phyloP scores from a whole-genome alignment of 2,329 filamentous ascomycete genomes.

The Emergomyces orientalis region DNA sequence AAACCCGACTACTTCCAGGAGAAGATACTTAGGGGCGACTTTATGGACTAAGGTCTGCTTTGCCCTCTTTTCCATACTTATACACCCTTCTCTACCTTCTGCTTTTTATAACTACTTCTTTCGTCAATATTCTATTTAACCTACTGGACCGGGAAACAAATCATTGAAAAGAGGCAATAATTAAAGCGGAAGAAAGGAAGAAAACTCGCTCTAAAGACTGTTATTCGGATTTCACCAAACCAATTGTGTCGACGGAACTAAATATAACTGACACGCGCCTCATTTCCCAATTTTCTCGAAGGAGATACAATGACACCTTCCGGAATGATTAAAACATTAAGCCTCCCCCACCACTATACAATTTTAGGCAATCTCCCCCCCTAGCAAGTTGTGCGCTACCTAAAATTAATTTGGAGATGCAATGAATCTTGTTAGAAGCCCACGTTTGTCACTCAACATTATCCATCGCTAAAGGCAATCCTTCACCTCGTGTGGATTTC shows the following conservation, averaged over 20 bases:
- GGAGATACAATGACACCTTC: not conserved
- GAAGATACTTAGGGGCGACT: slow-evolving; percentile 93
- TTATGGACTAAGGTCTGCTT: slow-evolving; percentile 64
- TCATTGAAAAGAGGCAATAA: not conserved
- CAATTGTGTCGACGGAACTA: not conserved
- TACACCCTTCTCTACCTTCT: not conserved
- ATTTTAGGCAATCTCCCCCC: not conserved
- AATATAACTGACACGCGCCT: not conserved
- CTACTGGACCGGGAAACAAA: not conserved
- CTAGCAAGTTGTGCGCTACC: too few species aligned
- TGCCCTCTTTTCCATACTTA: not conserved
- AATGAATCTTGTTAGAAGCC: too few species aligned
- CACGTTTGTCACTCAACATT: too few species aligned
- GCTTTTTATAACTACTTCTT: not conserved
- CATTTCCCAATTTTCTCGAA: not conserved
- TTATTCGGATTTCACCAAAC: not conserved
- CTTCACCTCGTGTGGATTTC: not conserved
- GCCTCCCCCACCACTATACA: not conserved
- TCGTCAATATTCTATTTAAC: not conserved
- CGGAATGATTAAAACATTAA: not conserved
- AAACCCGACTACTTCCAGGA: slow-evolving; percentile 95
- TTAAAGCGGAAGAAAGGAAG: not conserved
- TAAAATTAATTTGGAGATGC: too few species aligned
- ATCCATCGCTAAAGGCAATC: too few species aligned
- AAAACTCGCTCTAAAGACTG: not conserved